phyloP scores from a whole-genome alignment of 495 filamentous ascomycete genomes.

The Xylaria castorea region DNA sequence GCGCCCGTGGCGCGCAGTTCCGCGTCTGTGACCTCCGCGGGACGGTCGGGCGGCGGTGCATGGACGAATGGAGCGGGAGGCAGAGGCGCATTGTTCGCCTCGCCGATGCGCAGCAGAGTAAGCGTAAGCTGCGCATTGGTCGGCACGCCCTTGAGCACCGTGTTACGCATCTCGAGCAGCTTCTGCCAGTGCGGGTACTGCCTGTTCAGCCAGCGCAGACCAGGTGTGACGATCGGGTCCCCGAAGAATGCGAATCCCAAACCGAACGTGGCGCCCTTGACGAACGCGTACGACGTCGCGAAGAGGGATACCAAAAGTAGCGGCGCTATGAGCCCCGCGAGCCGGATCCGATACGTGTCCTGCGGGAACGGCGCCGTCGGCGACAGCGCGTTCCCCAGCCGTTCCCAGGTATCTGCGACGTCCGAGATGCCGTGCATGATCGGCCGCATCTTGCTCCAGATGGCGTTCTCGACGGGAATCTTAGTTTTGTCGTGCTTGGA shows the following conservation, averaged over 20 bases:
- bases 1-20: conserved; percentile 50
- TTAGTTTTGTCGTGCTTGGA: conserved; percentile 79
- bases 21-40: conserved; percentile 54
- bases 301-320: conserved; percentile 65
- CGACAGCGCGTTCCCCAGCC: conserved; percentile 78
- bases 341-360: conserved; percentile 64
- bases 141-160: conserved; percentile 80
- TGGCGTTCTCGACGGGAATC: conserved; percentile 77
- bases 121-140: conserved; percentile 88
- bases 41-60: conserved; percentile 59
- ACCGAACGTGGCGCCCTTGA: conserved; percentile 70
- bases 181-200: conserved; percentile 79
- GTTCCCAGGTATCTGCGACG: conserved; percentile 79
- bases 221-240: conserved; percentile 71
- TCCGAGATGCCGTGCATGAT: conserved; percentile 79
- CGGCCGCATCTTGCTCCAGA: conserved; percentile 77
- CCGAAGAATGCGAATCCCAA: conserved; percentile 80
- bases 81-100: conserved; percentile 80
- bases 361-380: conserved; percentile 79
- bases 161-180: conserved; percentile 67
- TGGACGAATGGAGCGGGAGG: conserved; percentile 74
- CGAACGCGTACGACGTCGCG: conserved; percentile 73
- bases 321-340: conserved; percentile 67
- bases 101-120: conserved; percentile 84
- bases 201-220: conserved; percentile 65